phyloP scores from a whole-genome alignment of 2,329 filamentous ascomycete genomes.

The Pseudocercospora crystallina region DNA sequence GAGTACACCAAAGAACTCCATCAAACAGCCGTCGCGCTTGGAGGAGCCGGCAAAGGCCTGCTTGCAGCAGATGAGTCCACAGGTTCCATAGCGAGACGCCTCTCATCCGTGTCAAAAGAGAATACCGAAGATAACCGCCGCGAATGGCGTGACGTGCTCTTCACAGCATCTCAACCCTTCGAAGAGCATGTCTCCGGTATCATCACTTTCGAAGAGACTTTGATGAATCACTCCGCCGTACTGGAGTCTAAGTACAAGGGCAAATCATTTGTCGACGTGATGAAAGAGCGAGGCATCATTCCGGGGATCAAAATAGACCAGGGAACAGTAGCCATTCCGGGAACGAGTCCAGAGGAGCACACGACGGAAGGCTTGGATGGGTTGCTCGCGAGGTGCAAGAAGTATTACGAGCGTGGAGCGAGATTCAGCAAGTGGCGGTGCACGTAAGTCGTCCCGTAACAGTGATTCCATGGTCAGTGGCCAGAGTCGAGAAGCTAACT shows the following conservation, averaged over 20 bases:
- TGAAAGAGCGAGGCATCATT: not conserved
- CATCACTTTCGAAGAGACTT: constrained; percentile 6
- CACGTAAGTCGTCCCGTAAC: too few relatives aligned
- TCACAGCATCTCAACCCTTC: not conserved
- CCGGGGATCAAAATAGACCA: constrained; percentile 4
- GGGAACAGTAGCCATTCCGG: not conserved
- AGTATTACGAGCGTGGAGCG: too few relatives aligned
- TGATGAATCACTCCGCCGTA: constrained; percentile 1
- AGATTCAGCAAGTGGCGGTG: too few relatives aligned
- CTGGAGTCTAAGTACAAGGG: constrained; percentile 5
- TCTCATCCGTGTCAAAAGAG: constrained; percentile 1
- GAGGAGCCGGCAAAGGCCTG: too few relatives aligned
- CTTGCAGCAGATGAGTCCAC: too few relatives aligned
- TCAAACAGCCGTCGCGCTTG: too few relatives aligned
- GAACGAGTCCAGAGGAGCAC: not conserved
- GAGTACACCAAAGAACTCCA: too few relatives aligned
- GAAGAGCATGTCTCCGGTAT: constrained; percentile 3
- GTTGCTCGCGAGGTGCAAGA: constrained; percentile 1
- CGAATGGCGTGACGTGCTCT: constrained; percentile 5
- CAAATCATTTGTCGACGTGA: constrained; percentile 4
- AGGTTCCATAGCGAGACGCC: not conserved
- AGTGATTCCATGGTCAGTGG: not conserved
- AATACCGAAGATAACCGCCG: constrained; percentile 7
- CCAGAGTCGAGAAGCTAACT: too few relatives aligned
- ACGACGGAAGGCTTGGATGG: constrained; percentile 1